phyloP scores from a whole-genome alignment of 169 alveolate genomes.

The Neospora caninum region DNA sequence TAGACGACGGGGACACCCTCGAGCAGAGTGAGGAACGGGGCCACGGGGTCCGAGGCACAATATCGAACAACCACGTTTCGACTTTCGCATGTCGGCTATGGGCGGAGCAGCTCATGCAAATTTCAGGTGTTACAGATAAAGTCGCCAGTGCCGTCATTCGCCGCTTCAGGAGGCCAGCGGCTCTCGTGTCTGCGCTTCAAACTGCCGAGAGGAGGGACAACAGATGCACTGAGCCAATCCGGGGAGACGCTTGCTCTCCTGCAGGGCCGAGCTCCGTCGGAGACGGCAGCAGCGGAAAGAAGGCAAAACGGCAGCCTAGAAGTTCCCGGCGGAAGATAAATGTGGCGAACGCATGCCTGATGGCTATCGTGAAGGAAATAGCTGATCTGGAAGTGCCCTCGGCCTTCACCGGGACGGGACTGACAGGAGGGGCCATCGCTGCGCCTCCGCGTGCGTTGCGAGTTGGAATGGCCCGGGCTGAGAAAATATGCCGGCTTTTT shows the following conservation, averaged over 20 bases:
- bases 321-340: background rate
- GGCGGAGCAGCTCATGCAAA: slow-evolving; percentile 38
- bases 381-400: background rate
- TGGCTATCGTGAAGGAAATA: background rate
- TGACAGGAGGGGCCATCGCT: background rate
- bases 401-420: background rate
- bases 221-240: background rate
- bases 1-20: background rate
- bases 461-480: background rate
- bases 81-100: slow-evolving; percentile 36
- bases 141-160: slow-evolving; percentile 26
- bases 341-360: background rate
- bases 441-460: background rate
- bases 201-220: background rate
- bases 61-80: background rate
- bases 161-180: slow-evolving; percentile 21
- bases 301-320: background rate
- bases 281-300: background rate
- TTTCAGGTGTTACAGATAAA: slow-evolving; percentile 22
- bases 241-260: background rate
- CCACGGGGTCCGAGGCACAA: background rate
- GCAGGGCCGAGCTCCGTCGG: background rate
- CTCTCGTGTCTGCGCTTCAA: background rate
- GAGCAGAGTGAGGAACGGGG: background rate
- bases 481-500: slow-evolving; percentile 15